Base-by-base conservation (phyloP, 306 rosid species). In the Datisca glomerata region DNA sequence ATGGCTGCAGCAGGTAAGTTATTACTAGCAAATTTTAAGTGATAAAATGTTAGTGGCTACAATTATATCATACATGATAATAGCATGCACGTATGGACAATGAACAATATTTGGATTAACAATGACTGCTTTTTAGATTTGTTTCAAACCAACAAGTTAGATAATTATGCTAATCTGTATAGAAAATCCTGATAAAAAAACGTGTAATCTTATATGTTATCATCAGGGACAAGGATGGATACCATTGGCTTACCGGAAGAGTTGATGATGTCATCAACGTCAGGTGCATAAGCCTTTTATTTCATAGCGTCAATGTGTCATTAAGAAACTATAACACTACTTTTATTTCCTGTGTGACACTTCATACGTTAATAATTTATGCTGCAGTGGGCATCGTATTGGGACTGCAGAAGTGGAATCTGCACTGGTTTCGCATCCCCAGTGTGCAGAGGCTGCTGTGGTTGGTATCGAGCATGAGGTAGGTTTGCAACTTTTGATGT, bases 401-500 rank as follows among this genome's bases (percentile, higher is more conserved):
- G 97, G 97, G 72, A 89, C 97, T 5, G 94, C 97, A 16, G 97
- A 89, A 65, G 97, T 89, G 61, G 97, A 89, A 74, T 89, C 97
- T 47, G 93, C 97, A 57, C 61, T 89, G 28, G 94, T 83, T 49
- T 80, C 94, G 10, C 83, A 83, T 59, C 80, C 86, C 31, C 97
- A n/a, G n/a, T n/a, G n/a, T n/a, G n/a, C n/a, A n/a, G n/a, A n/a
- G n/a, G n/a, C n/a, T n/a, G n/a, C n/a, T 7, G 97, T 89, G 50
- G 97, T 89, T 25, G 97, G 97, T 35, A 54, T 89, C 47, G 95
- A 83, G 70, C 97, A 89, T 27, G 93, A 83, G 85, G 97, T 83
- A 74, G 56, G 66, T 27, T 15, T 24, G 67, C 8, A 27, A 24
- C 36, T 45, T 48, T 44, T 53, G 52, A 36, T 27, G 23, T 22